A percentile compares a stretch with the other conserved stretches of the same genome.
Conservation (phyloP, 208 protist genomes). For the Novymonas esmeraldas region DNA sequence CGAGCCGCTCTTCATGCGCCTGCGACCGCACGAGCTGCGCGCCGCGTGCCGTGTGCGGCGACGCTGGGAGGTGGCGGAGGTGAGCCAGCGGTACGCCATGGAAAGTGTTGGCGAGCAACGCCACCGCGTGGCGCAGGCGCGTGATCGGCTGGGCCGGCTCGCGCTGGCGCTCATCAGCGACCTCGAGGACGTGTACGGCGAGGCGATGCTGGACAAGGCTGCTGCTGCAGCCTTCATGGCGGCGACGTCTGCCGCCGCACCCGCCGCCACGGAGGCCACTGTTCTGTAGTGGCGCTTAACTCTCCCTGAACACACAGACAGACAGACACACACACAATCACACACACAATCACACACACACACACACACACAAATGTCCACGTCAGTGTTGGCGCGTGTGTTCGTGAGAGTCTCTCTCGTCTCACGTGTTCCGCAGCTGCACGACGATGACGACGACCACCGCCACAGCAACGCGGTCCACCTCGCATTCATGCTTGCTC, state of each 20-base stretch:
- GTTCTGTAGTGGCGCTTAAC: too few relatives aligned
- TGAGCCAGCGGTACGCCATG: slow-evolving; percentile 54
- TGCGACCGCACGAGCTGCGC: slow-evolving; percentile 42
- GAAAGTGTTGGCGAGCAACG: slow-evolving; percentile 52
- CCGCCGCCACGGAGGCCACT: too few relatives aligned
- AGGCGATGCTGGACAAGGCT: slow-evolving; percentile 37
- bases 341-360: background rate
- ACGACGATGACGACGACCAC: too few relatives aligned
- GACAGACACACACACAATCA: background rate
- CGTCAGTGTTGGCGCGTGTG: background rate
- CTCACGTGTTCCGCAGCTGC: too few relatives aligned
- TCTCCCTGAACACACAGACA: too few relatives aligned
- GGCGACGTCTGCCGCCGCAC: background rate
- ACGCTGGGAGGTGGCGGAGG: slow-evolving; percentile 77
- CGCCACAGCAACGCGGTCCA: too few relatives aligned
- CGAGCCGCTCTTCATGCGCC: slow-evolving; percentile 85
- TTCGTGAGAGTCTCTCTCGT: background rate
- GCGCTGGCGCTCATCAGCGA: slow-evolving; percentile 47
- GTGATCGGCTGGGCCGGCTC: slow-evolving; percentile 39
- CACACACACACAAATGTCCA: background rate
- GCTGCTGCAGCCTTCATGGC: slow-evolving; percentile 6
- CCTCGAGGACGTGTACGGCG: slow-evolving; percentile 69
- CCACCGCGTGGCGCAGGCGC: slow-evolving; percentile 47
- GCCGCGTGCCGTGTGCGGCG: slow-evolving; percentile 45
- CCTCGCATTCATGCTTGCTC: too few relatives aligned